phyloP scores from a whole-genome alignment of 371 early-diverging fungal species.

The Haplosporangium sp. region DNA sequence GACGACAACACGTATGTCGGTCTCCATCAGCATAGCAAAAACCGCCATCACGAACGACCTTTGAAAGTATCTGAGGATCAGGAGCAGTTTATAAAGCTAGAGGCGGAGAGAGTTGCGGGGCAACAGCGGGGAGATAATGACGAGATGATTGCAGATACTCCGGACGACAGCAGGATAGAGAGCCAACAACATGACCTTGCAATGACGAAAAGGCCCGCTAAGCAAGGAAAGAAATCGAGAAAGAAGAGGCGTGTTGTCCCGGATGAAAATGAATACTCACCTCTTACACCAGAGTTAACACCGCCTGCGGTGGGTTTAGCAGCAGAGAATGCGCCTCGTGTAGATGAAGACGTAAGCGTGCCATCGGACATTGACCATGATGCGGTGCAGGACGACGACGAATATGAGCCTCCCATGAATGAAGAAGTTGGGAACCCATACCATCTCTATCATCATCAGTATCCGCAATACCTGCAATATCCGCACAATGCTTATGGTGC shows the following conservation, averaged over 20 bases:
- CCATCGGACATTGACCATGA: no score
- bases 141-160: neutral
- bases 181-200: neutral
- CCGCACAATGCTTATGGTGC: neutral
- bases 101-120: constrained; percentile 19
- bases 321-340: neutral
- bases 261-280: constrained; percentile 4
- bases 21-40: constrained; percentile 24
- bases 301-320: neutral
- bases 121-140: constrained; percentile 2
- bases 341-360: neutral
- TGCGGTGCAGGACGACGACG: neutral
- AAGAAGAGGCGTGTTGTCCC: neutral
- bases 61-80: constrained; percentile 35
- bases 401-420: neutral
- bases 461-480: neutral
- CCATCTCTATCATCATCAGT: neutral
- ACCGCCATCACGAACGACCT: constrained; percentile 53
- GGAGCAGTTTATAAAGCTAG: constrained; percentile 47
- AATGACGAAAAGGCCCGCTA: neutral
- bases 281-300: constrained; percentile 16
- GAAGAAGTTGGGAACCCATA: neutral
- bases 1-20: constrained; percentile 19
- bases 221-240: neutral
- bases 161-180: neutral